Evolutionary conservation across 495 filamentous ascomycete genomes (phyloP).

Genomic region (Evernia prunastri): DNA sequence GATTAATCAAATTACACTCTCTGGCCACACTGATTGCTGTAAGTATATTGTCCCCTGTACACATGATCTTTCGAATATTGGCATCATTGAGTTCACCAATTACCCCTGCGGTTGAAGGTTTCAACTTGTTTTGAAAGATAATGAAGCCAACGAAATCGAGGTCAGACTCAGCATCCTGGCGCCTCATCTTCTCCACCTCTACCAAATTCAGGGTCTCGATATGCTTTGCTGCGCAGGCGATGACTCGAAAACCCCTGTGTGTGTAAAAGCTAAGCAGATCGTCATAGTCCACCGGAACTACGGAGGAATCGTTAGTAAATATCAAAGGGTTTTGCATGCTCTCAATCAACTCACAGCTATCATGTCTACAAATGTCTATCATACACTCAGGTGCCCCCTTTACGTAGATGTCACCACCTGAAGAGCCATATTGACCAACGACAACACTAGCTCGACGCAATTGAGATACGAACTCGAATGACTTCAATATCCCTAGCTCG

Average conservation of each 20-base stretch:
- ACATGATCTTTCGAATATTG: constrained; percentile 89
- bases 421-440: constrained; percentile 75
- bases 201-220: constrained; percentile 83
- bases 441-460: constrained; percentile 88
- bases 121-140: constrained; percentile 97
- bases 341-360: constrained; percentile 57
- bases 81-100: constrained; percentile 79
- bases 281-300: constrained; percentile 84
- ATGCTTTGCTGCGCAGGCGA: constrained; percentile 87
- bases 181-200: constrained; percentile 87
- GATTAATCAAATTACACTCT: constrained; percentile 80
- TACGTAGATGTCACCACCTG: constrained; percentile 77
- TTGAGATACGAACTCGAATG: constrained; percentile 96
- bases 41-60: constrained; percentile 96
- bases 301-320: not conserved
- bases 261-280: constrained; percentile 84
- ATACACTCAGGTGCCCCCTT: constrained; percentile 98
- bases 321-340: not conserved
- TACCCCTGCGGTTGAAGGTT: constrained; percentile 68
- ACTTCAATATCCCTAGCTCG: constrained; percentile 80
- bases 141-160: constrained; percentile 92
- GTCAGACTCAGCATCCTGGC: constrained; percentile 71
- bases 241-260: constrained; percentile 93
- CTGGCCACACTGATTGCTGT: constrained; percentile 95
- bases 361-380: constrained; percentile 78